Evolutionary conservation across 202 grass and related monocot genomes (phyloP), one percentile per base, ranked within the genome.

Genomic region (Carex sylvatica): DNA sequence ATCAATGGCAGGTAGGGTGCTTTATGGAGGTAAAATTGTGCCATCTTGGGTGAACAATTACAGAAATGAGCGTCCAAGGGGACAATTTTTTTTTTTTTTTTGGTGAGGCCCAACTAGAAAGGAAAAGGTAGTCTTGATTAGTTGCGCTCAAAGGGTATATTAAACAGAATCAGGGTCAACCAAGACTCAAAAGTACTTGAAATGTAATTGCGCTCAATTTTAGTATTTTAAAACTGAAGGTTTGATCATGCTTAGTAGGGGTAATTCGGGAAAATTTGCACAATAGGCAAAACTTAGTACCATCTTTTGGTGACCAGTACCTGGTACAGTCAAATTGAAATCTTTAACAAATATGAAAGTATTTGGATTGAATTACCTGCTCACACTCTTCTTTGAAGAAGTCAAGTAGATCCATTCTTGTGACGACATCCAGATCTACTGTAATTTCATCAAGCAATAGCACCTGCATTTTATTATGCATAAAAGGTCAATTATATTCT

Each of bases 311-410:
- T 22, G 22, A 51, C 47, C 6, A 4, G 47, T 18, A 12, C 70
- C 20, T 30, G 70, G 9, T 30, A 74, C 44, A 53, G 15, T 67
- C 16, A 38, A 19, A 33, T 33, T 38, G 13, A 51, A 55, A 18
- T 7, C 24, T 31, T 66, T 15, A 5, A 35, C 26, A 26, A 7
- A 24, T 24, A 61, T 61, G n/a, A 19, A 62, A 31, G 47, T 53
- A 18, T 58, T 36, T 62, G 36, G 16, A 78, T 49, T 22, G 51
- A 1, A 44, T 53, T 88, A 94, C 92, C 87, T 91, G 84, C 70
- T 98, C 90, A 35, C 95, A 91, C 66, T 98, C 95, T 90, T 98
- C 95, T 85, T 87, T 95, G 75, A 95, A 98, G 87, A 98, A 98
- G 18, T 93, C 91, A 3, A 98, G 95, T 26, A 98, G 89, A 80